Evolutionary conservation across 176 grass and related monocot species (phyloP).

Genomic region (Juncus inflexus): DNA sequence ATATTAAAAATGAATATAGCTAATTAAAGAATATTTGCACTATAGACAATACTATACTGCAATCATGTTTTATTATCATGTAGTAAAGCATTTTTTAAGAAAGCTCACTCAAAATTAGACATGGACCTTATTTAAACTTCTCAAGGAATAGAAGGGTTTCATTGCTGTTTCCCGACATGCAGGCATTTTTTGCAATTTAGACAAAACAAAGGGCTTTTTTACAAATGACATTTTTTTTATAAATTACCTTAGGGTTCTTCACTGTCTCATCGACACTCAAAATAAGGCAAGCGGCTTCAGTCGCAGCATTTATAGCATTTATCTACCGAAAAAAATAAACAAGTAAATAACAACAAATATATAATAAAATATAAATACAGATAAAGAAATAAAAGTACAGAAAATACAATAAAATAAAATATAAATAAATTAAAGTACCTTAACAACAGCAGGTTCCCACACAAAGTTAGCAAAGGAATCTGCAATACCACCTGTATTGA

Average conservation of each 20-base stretch:
- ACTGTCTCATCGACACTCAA: slow-evolving; percentile 94
- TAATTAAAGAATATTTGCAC: too few species aligned
- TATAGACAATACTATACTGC: too few species aligned
- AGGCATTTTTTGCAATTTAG: not conserved
- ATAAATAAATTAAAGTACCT: slow-evolving; percentile 45
- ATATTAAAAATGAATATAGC: too few species aligned
- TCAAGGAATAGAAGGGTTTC: not conserved
- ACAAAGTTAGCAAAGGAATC: slow-evolving; percentile 98
- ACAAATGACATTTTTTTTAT: not conserved
- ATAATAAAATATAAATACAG: slow-evolving; percentile 1
- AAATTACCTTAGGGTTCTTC: slow-evolving; percentile 91
- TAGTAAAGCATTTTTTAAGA: not conserved
- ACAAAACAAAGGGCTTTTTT: not conserved
- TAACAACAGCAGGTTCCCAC: slow-evolving; percentile 98
- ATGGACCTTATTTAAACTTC: too few species aligned
- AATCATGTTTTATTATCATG: too few species aligned
- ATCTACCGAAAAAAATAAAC: slow-evolving; percentile 43
- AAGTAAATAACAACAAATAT: slow-evolving; percentile 8
- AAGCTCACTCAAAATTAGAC: too few species aligned
- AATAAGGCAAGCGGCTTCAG: slow-evolving; percentile 81
- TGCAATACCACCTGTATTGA: slow-evolving; percentile 82
- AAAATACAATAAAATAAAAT: slow-evolving; percentile 18
- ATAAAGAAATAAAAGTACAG: not conserved
- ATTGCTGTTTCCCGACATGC: not conserved
- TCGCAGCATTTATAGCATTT: slow-evolving; percentile 92